Evolutionary conservation across 1,284 basidiomycete genomes (phyloP), one percentile per base, ranked within the genome.

Genomic region (Trametes polyzona): DNA sequence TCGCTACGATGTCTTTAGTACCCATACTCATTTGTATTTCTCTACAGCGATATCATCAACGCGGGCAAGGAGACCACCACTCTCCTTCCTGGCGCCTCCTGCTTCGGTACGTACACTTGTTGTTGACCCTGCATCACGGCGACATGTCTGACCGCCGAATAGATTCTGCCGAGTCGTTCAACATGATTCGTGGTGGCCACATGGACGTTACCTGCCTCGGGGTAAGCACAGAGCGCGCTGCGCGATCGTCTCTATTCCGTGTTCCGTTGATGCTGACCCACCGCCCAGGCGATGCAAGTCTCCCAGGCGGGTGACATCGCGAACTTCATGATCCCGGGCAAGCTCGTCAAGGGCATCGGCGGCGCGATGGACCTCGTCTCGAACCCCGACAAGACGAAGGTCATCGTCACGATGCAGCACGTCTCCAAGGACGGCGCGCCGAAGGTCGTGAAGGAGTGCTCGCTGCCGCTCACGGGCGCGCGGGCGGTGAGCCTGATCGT

Each of bases 251-350:
- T 42, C 42, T 24, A 36, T n/a, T n/a, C n/a, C n/a, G n/a, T 37
- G 19, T 19, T 36, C 19, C 36, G 21, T 24, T 39, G 40, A 50
- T 59, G 24, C 62, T 57, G 21, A 55, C 35, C 19, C 17, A 42
- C 41, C 50, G 52, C 35, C 8, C 57, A 91, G 89, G 93, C 95
- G 2, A 93, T 98, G 87, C 87, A 97, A 80, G 94, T 97, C 40
- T 93, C 92, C 0, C 86, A 91, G 65, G 86, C 87, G 35, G 95
- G 95, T 62, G 94, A 97, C 69, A 88, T 97, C 57, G 95, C 95
- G 46, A 98, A 97, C 79, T 98, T 92, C 73, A 97, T 96, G 93
- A 93, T 97, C 67, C 94, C 94, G n/a, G 92, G 93, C 27, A 94
- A 95, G 75, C 83, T 95, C 69, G 84, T 94, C 50, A 93, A 92